Conservation (phyloP, 2,329 filamentous ascomycete species). For the Penicillium paneum region DNA sequence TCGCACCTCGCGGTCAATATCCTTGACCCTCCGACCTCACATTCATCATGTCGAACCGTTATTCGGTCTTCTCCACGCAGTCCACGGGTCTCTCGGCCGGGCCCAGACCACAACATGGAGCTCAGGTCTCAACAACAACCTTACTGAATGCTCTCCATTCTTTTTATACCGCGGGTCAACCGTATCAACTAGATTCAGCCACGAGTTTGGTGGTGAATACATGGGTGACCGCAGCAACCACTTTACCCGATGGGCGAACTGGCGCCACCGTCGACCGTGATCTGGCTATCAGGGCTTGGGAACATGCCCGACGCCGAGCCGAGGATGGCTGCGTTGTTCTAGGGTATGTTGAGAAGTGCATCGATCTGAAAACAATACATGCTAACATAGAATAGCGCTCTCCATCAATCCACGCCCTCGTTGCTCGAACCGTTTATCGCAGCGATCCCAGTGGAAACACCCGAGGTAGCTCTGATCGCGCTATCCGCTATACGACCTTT, state of each 20-base stretch:
- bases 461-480: constrained; percentile 70
- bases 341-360: constrained; percentile 57
- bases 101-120: constrained; percentile 60
- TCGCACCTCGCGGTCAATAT: constrained; percentile 5
- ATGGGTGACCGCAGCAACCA: constrained; percentile 78
- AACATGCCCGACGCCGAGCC: constrained; percentile 88
- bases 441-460: constrained; percentile 75
- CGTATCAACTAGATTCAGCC: constrained; percentile 84
- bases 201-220: constrained; percentile 94
- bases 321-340: constrained; percentile 93
- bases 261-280: constrained; percentile 78
- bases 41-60: constrained; percentile 57
- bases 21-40: background rate
- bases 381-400: constrained; percentile 58
- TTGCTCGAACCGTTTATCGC: constrained; percentile 76
- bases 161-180: constrained; percentile 74
- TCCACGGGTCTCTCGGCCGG: constrained; percentile 55
- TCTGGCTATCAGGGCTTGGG: constrained; percentile 81
- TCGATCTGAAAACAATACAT: background rate
- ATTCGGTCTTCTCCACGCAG: constrained; percentile 60
- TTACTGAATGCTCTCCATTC: constrained; percentile 89
- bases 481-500: constrained; percentile 82
- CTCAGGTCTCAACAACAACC: constrained; percentile 87
- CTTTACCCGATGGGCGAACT: constrained; percentile 63
- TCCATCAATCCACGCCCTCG: constrained; percentile 85